Percentiles rank a stretch among this genome's conserved stretches.
These are phyloP conservation scores for Cercospora beticola DNA, from an alignment of 2,329 filamentous ascomycete genomes.

Conservation along the genomic window DNA sequence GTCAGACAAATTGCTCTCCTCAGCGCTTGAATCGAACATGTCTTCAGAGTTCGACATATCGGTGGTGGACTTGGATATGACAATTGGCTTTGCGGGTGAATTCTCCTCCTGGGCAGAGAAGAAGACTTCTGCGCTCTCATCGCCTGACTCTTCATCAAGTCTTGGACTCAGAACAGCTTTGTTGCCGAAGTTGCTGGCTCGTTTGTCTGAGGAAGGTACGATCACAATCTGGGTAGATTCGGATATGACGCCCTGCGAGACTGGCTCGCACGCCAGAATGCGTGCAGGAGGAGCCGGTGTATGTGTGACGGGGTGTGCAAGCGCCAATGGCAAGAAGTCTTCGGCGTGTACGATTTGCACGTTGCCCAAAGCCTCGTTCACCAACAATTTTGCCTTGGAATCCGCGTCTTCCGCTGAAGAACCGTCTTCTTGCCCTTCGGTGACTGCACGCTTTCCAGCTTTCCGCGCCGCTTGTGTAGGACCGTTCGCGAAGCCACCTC, in stretches of 20 bases:
- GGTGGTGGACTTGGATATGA: constrained; percentile 38
- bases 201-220: constrained; percentile 61
- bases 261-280: constrained; percentile 90
- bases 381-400: constrained; percentile 34
- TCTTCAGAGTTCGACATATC: constrained; percentile 48
- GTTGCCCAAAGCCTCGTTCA: constrained; percentile 71
- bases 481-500: constrained; percentile 55
- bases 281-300: constrained; percentile 79
- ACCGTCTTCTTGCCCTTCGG: constrained; percentile 20
- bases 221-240: constrained; percentile 81
- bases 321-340: constrained; percentile 76
- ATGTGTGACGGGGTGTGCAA: constrained; percentile 84
- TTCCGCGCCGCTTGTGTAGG: constrained; percentile 23
- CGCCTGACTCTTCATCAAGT: constrained; percentile 36
- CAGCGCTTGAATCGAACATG: constrained; percentile 60
- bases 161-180: constrained; percentile 34
- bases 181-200: constrained; percentile 37
- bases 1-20: constrained; percentile 79
- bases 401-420: constrained; percentile 20
- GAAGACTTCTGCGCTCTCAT: constrained; percentile 78
- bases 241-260: constrained; percentile 79
- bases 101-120: constrained; percentile 84
- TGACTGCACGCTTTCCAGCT: constrained; percentile 26
- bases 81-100: constrained; percentile 42
- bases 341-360: constrained; percentile 79